A percentile compares a stretch with the other conserved stretches of the same genome.
Conservation (phyloP, 2,329 filamentous ascomycete genomes). For the Aphanoascus verrucosus region DNA sequence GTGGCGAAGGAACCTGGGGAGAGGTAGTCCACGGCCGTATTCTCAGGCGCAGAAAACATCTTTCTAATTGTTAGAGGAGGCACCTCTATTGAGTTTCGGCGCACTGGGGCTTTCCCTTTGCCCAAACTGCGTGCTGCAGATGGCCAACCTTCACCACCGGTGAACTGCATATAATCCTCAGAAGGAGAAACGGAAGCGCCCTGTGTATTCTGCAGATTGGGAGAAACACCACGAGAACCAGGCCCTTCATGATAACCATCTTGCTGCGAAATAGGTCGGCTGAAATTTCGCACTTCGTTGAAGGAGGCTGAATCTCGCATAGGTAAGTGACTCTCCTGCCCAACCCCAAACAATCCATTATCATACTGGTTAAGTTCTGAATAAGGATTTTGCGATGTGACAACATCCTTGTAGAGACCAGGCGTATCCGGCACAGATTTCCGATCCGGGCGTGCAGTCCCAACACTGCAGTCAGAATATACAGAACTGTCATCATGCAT, state of each 20-base stretch:
- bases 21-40: neutral
- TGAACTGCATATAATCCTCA: neutral
- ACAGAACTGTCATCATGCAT: neutral
- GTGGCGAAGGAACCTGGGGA: neutral
- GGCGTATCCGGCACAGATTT: neutral
- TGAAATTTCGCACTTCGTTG: neutral
- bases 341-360: neutral
- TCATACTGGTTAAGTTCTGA: neutral
- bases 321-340: neutral
- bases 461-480: neutral
- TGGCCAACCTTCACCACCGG: neutral
- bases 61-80: slow-evolving; percentile 4
- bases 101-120: slow-evolving; percentile 2
- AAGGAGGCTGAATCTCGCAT: neutral
- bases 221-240: neutral
- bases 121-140: neutral
- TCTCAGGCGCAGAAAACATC: neutral
- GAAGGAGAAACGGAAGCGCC: neutral
- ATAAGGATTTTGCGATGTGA: neutral
- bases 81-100: neutral
- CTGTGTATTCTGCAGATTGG: neutral
- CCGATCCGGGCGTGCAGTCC: neutral
- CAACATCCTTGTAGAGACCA: neutral
- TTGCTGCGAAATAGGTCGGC: neutral
- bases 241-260: neutral